phyloP scores from a whole-genome alignment of 768 basidiomycete species.

The Termitomyces titanicus region DNA sequence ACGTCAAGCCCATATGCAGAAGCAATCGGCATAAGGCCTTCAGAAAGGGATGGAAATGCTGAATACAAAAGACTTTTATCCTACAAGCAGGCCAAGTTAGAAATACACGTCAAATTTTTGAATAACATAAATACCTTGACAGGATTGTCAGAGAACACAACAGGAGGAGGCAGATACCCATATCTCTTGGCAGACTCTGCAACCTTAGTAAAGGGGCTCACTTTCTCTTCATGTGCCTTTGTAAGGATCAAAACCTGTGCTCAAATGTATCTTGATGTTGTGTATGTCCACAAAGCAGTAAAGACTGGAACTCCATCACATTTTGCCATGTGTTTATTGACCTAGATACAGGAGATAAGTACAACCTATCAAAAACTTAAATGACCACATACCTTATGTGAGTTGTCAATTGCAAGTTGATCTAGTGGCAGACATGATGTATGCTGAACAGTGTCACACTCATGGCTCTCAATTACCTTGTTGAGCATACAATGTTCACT shows the following conservation, averaged over 20 bases:
- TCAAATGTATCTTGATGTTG: constrained; percentile 17
- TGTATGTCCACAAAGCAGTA: constrained; percentile 22
- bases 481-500: constrained; percentile 21
- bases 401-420: constrained; percentile 21
- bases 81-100: neutral
- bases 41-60: constrained; percentile 4
- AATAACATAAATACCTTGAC: constrained; percentile 1
- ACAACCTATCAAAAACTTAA: too few relatives aligned
- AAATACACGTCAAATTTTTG: neutral
- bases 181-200: constrained; percentile 1
- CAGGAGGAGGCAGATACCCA: neutral
- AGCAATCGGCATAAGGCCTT: neutral
- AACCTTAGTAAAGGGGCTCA: too few relatives aligned
- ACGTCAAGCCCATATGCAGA: neutral
- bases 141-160: constrained; percentile 6
- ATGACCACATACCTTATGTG: constrained; percentile 15
- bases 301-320: constrained; percentile 18
- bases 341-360: constrained; percentile 4
- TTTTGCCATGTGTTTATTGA: constrained; percentile 23
- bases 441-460: constrained; percentile 20
- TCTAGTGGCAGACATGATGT: constrained; percentile 17
- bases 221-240: constrained; percentile 13
- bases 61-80: constrained; percentile 1
- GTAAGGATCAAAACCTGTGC: constrained; percentile 19
- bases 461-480: constrained; percentile 16